Conservation (phyloP, 345 rosid genomes). For the Eucalyptus shirleyi region DNA sequence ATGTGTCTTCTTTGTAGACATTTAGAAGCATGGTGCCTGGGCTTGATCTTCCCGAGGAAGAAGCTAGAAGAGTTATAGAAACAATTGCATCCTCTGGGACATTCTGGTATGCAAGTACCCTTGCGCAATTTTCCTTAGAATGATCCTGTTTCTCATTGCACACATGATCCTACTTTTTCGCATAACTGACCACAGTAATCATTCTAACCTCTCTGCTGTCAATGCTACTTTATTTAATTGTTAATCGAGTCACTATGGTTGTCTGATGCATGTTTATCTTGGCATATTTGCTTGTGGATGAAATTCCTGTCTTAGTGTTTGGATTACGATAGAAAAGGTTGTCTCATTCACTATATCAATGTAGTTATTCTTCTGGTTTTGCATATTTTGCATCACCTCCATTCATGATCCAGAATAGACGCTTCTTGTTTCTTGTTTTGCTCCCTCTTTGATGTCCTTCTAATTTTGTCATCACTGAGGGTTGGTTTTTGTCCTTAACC, state of each 20-base stretch:
- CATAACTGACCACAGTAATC: background rate
- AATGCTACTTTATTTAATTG: background rate
- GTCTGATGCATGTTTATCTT: background rate
- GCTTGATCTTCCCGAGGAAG: slow-evolving; percentile 27
- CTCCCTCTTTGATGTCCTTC: background rate
- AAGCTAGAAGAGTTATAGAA: slow-evolving; percentile 30
- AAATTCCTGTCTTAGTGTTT: background rate
- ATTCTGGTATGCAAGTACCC: slow-evolving; percentile 34
- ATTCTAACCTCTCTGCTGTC: background rate
- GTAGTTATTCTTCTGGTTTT: background rate
- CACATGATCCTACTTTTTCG: background rate
- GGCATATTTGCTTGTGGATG: background rate
- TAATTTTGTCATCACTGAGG: background rate
- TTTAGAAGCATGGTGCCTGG: slow-evolving; percentile 17
- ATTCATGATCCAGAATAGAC: background rate
- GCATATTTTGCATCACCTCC: background rate
- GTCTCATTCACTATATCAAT: background rate
- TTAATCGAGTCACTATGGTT: background rate
- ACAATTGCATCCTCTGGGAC: slow-evolving; percentile 68
- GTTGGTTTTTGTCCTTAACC: background rate
- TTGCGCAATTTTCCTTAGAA: background rate
- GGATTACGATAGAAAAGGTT: background rate
- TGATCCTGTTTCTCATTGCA: background rate
- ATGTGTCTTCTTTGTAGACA: background rate
- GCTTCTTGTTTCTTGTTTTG: background rate